Evolutionary conservation across 1,284 basidiomycete genomes (phyloP).

Genomic region (Taiwanofungus camphoratus): DNA sequence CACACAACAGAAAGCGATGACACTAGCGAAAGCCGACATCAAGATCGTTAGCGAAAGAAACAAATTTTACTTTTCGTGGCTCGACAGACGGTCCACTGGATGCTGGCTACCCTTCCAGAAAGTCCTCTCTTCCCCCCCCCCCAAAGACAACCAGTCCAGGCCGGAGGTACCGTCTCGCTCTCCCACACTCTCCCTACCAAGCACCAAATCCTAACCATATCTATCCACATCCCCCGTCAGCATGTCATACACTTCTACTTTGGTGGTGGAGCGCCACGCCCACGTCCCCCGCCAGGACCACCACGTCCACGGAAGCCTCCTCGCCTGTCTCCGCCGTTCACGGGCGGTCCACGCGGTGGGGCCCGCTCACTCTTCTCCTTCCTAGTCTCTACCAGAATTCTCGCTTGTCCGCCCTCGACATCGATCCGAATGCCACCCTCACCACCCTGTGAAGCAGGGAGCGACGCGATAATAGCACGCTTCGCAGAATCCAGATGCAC

Average conservation of each 20-base stretch:
- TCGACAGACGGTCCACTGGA: conserved; percentile 6
- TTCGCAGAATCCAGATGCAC: conserved; percentile 71
- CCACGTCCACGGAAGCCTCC: conserved; percentile 29
- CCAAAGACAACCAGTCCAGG: conserved; percentile 4
- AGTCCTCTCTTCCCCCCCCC: not conserved
- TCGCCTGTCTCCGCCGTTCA: conserved; percentile 26
- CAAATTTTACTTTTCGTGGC: conserved; percentile 13
- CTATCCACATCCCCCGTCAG: not conserved
- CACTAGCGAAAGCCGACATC: conserved; percentile 10
- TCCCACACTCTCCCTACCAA: not conserved
- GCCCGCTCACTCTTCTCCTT: conserved; percentile 83
- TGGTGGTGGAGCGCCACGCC: conserved; percentile 25
- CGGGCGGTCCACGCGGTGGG: conserved; percentile 30
- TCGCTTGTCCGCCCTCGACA: conserved; percentile 43
- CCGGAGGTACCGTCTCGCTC: not conserved
- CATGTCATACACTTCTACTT: conserved; percentile 18
- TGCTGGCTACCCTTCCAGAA: conserved; percentile 3
- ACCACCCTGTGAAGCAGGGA: conserved; percentile 65
- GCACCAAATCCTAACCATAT: not conserved
- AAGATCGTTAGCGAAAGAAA: conserved; percentile 10
- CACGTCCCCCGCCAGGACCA: conserved; percentile 28
- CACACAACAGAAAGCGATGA: conserved; percentile 15
- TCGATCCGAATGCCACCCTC: conserved; percentile 86
- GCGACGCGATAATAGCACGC: conserved; percentile 75
- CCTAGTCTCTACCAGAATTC: conserved; percentile 80